These are phyloP conservation scores for Amorphotheca resinae DNA, from an alignment of 495 filamentous ascomycete species.

Conservation along the genomic window DNA sequence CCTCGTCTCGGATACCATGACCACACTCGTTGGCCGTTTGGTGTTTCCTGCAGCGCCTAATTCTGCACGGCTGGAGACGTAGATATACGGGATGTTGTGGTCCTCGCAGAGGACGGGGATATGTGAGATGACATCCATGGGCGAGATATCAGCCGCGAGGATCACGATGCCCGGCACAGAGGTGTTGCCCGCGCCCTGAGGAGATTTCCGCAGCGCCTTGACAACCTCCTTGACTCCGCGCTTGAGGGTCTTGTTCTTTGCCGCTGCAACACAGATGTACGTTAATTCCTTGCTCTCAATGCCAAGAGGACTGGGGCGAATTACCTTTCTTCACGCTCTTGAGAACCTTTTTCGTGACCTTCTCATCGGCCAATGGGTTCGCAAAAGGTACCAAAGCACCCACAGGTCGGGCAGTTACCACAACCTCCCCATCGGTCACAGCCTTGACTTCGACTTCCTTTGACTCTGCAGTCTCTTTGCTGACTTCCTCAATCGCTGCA, in stretches of 20 bases:
- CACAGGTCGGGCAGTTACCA: constrained; percentile 31
- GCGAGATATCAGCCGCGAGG: constrained; percentile 92
- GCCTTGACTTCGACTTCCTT: constrained; percentile 32
- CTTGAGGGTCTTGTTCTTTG: constrained; percentile 84
- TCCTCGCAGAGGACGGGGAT: constrained; percentile 96
- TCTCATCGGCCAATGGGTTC: constrained; percentile 78
- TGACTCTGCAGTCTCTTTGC: constrained; percentile 21
- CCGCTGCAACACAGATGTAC: no score
- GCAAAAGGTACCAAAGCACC: constrained; percentile 89
- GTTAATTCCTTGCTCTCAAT: no score
- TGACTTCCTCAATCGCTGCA: constrained; percentile 37
- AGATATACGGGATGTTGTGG: constrained; percentile 89
- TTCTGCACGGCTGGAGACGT: constrained; percentile 74
- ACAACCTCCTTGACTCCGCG: constrained; percentile 98
- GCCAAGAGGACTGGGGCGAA: no score
- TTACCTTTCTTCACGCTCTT: constrained; percentile 90
- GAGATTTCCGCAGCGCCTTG: constrained; percentile 87
- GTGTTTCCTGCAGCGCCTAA: constrained; percentile 83
- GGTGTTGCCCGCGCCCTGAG: constrained; percentile 39
- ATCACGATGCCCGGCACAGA: constrained; percentile 64
- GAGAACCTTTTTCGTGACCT: constrained; percentile 81
- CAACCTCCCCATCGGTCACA: constrained; percentile 35
- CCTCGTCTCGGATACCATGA: constrained; percentile 60
- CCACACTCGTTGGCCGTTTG: constrained; percentile 89
- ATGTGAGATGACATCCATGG: constrained; percentile 94